Evolutionary conservation across 768 basidiomycete species (phyloP).

Genomic region (Russula sp.): DNA sequence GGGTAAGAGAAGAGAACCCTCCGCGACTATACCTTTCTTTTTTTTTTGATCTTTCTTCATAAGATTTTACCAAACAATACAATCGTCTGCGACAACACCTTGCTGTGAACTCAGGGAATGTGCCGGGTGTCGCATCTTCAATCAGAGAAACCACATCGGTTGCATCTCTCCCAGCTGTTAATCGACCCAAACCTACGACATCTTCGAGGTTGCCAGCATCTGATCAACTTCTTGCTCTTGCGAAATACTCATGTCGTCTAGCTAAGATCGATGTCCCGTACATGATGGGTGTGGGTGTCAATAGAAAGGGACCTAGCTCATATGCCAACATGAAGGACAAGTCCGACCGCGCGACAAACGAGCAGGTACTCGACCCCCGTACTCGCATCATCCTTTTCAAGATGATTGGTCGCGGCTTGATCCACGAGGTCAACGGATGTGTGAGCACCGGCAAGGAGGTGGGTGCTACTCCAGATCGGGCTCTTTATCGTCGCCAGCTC

Average conservation of each 20-base stretch:
- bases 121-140: slow-evolving; percentile 51
- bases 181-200: slow-evolving; percentile 45
- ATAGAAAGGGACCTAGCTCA: slow-evolving; percentile 87
- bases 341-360: slow-evolving; percentile 91
- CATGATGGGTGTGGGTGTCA: slow-evolving; percentile 63
- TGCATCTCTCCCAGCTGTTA: slow-evolving; percentile 63
- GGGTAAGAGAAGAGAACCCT: slow-evolving; percentile 40
- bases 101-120: slow-evolving; percentile 70
- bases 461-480: slow-evolving; percentile 19
- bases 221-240: slow-evolving; percentile 67
- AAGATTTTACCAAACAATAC: slow-evolving; percentile 98
- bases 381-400: slow-evolving; percentile 92
- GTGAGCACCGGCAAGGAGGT: slow-evolving; percentile 98
- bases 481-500: background rate
- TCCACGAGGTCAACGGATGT: slow-evolving; percentile 91
- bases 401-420: slow-evolving; percentile 86
- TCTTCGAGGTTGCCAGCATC: slow-evolving; percentile 52
- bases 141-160: slow-evolving; percentile 45
- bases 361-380: slow-evolving; percentile 95
- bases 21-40: slow-evolving; percentile 1
- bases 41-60: background rate
- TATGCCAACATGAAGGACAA: slow-evolving; percentile 91
- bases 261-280: slow-evolving; percentile 73
- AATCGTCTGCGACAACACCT: slow-evolving; percentile 92
- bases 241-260: slow-evolving; percentile 72